A percentile compares a stretch with the other conserved stretches of the same genome.
Evolutionary conservation across 106 monocot genomes (phyloP).

Genomic region (Amphibolis antarctica): DNA sequence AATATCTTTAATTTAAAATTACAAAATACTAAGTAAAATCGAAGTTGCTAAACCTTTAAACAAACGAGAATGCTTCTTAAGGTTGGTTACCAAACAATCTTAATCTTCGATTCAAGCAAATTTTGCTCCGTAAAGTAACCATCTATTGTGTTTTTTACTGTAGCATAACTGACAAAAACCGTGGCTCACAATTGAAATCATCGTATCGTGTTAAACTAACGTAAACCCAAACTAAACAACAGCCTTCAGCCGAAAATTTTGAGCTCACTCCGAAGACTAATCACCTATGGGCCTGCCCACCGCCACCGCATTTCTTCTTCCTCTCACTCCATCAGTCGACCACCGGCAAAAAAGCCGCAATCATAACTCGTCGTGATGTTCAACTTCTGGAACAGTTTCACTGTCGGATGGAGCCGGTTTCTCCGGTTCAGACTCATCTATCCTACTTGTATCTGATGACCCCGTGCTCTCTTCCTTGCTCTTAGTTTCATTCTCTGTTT

Average conservation of each 20-base stretch:
- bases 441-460: conserved; percentile 12
- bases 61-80: too few relatives aligned
- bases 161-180: too few relatives aligned
- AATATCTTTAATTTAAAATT: too few relatives aligned
- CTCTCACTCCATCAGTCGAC: neutral
- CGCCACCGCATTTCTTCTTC: neutral
- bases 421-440: conserved; percentile 20
- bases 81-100: too few relatives aligned
- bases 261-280: neutral
- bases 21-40: too few relatives aligned
- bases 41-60: too few relatives aligned
- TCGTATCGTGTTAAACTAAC: neutral
- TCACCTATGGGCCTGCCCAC: neutral
- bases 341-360: neutral
- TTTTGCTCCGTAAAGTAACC: too few relatives aligned
- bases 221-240: conserved; percentile 1
- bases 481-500: conserved; percentile 13
- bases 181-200: neutral
- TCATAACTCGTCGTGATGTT: conserved; percentile 67
- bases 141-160: too few relatives aligned
- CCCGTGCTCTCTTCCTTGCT: conserved; percentile 23
- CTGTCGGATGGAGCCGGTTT: conserved; percentile 4
- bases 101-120: too few relatives aligned
- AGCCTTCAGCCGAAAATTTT: neutral
- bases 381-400: conserved; percentile 18